Evolutionary conservation across 768 basidiomycete species (phyloP).

Genomic region (Rubroboletus satanas): DNA sequence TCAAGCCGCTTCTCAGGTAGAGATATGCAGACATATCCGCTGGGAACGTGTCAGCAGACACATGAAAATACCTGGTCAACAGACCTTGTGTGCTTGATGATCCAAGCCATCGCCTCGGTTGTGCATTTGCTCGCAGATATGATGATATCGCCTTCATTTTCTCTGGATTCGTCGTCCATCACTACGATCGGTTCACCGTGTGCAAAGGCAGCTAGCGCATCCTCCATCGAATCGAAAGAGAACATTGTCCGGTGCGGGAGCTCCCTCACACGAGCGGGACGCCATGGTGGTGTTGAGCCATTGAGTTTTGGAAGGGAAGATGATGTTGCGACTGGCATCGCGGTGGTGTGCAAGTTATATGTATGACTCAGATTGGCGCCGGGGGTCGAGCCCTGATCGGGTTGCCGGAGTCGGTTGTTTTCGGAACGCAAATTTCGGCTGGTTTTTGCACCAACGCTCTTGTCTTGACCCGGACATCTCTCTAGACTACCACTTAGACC

Average conservation of each 20-base stretch:
- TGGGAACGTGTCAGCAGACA: slow-evolving; percentile 32
- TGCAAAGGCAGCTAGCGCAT: slow-evolving; percentile 70
- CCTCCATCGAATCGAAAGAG: slow-evolving; percentile 76
- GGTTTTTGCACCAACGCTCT: background rate
- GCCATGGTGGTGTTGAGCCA: slow-evolving; percentile 15
- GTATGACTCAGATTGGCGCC: background rate
- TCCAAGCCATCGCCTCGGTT: slow-evolving; percentile 98
- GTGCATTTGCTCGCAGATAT: slow-evolving; percentile 81
- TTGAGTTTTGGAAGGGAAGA: slow-evolving; percentile 10
- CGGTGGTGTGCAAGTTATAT: background rate
- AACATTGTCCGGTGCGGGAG: slow-evolving; percentile 37
- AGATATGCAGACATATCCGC: slow-evolving; percentile 92
- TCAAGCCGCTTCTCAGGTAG: slow-evolving; percentile 73
- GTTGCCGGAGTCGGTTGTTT: slow-evolving; percentile 1
- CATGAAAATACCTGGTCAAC: slow-evolving; percentile 16
- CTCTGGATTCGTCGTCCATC: slow-evolving; percentile 93
- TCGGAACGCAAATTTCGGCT: slow-evolving; percentile 7
- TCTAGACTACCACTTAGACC: slow-evolving; percentile 1
- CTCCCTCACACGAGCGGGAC: slow-evolving; percentile 20
- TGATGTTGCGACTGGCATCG: slow-evolving; percentile 7
- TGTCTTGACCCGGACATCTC: background rate
- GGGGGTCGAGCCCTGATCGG: background rate
- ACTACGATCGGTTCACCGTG: slow-evolving; percentile 92
- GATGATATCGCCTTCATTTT: slow-evolving; percentile 97
- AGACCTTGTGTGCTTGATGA: slow-evolving; percentile 94